Evolutionary conservation across 2,329 filamentous ascomycete species (phyloP).

Genomic region (Penicillium sp.): DNA sequence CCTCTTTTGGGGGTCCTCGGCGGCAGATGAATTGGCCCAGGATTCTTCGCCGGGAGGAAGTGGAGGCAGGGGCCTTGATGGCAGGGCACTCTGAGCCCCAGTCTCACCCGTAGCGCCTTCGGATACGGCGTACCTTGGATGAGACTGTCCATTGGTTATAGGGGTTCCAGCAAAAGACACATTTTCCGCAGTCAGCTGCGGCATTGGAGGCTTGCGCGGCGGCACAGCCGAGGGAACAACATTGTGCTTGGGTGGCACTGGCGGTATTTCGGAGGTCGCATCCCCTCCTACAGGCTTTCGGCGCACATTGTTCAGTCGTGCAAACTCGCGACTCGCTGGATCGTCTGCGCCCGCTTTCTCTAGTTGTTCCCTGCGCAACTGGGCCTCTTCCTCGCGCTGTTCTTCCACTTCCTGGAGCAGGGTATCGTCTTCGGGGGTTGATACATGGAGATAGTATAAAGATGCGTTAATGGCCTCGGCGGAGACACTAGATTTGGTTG

Average conservation of each 20-base stretch:
- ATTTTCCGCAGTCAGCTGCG: slow-evolving; percentile 23
- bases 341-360: slow-evolving; percentile 24
- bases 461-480: slow-evolving; percentile 82
- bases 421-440: slow-evolving; percentile 60
- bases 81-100: slow-evolving; percentile 3
- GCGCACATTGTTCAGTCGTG: slow-evolving; percentile 40
- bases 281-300: slow-evolving; percentile 39
- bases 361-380: slow-evolving; percentile 26
- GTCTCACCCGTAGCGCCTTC: not conserved
- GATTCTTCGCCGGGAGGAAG: slow-evolving; percentile 29
- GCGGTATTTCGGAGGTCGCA: slow-evolving; percentile 5
- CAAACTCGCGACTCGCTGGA: slow-evolving; percentile 29
- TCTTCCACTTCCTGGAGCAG: slow-evolving; percentile 43
- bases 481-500: slow-evolving; percentile 79
- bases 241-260: slow-evolving; percentile 5
- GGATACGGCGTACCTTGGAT: not conserved
- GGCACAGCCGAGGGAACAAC: slow-evolving; percentile 22
- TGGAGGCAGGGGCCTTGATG: slow-evolving; percentile 31
- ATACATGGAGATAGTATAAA: slow-evolving; percentile 87
- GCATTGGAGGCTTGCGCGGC: slow-evolving; percentile 20
- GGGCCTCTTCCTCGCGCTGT: slow-evolving; percentile 34
- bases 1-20: slow-evolving; percentile 16
- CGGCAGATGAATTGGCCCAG: slow-evolving; percentile 5
- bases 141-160: slow-evolving; percentile 12
- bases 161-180: slow-evolving; percentile 22